Conservation (phyloP, 2,329 filamentous ascomycete species). For the Cyclaneusma minus region DNA sequence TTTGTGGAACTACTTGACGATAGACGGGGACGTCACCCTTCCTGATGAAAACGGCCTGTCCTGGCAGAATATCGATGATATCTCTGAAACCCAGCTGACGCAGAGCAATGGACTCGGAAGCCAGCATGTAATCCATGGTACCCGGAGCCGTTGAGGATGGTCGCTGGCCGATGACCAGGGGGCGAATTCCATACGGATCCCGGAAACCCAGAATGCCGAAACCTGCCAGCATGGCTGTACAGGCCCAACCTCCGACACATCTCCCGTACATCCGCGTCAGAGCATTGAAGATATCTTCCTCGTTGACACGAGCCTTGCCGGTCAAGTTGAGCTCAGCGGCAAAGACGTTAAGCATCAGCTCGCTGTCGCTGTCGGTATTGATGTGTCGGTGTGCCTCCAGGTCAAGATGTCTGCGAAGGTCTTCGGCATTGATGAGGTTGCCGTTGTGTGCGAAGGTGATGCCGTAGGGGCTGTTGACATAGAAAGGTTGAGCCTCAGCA, state of each 20-base stretch:
- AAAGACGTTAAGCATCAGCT: conserved; percentile 79
- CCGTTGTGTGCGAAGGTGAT: conserved; percentile 75
- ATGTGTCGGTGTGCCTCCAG: conserved; percentile 20
- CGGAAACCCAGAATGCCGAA: conserved; percentile 70
- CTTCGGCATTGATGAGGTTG: conserved; percentile 67
- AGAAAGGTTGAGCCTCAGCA: conserved; percentile 83
- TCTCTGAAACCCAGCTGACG: conserved; percentile 66
- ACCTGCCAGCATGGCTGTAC: conserved; percentile 67
- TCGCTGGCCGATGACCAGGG: conserved; percentile 63
- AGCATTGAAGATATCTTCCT: conserved; percentile 60
- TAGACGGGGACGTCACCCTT: conserved; percentile 64
- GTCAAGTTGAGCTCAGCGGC: conserved; percentile 69
- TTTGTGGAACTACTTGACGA: conserved; percentile 52
- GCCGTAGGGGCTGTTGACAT: conserved; percentile 76
- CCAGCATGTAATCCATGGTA: conserved; percentile 75
- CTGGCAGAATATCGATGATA: conserved; percentile 64
- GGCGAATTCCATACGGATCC: conserved; percentile 69
- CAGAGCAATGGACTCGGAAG: conserved; percentile 75
- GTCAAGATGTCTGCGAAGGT: conserved; percentile 40
- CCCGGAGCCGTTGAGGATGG: conserved; percentile 44
- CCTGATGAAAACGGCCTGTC: conserved; percentile 71
- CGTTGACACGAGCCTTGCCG: conserved; percentile 66
- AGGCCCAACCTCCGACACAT: conserved; percentile 65
- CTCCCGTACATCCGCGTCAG: conserved; percentile 56
- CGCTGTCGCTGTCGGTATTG: conserved; percentile 81